Conservation (phyloP, 2,329 filamentous ascomycete genomes). For the Xylariaceae sp. region DNA sequence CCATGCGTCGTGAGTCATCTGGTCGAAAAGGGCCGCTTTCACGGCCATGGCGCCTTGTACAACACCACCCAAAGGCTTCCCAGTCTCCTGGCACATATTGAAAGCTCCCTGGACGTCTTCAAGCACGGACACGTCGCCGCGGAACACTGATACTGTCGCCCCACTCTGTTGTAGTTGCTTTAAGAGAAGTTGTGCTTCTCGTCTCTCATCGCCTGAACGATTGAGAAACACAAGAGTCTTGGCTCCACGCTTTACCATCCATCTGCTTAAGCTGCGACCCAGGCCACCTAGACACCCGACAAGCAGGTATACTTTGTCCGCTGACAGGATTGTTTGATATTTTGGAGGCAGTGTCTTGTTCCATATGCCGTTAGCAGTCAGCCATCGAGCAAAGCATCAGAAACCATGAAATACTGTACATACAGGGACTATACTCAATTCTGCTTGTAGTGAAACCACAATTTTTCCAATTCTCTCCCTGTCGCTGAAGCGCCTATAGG, state of each 20-base stretch:
- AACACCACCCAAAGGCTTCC: conserved; percentile 18
- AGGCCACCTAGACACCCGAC: conserved; percentile 32
- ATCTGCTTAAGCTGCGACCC: conserved; percentile 31
- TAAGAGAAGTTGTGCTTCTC: conserved; percentile 20
- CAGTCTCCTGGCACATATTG: conserved; percentile 12
- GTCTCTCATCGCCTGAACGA: conserved; percentile 27
- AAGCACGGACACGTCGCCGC: conserved; percentile 21
- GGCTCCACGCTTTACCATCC: conserved; percentile 33
- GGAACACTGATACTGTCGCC: conserved; percentile 23
- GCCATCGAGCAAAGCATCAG: no score
- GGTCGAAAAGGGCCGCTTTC: conserved; percentile 26
- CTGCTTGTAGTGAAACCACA: conserved; percentile 19
- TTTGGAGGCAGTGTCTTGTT: conserved; percentile 5
- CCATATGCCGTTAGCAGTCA: no score
- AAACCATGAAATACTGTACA: no score
- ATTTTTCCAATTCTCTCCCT: conserved; percentile 22
- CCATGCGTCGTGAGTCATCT: conserved; percentile 28
- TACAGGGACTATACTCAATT: conserved; percentile 9
- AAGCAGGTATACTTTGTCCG: conserved; percentile 19
- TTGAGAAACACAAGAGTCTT: conserved; percentile 33
- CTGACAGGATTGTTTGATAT: conserved; percentile 10
- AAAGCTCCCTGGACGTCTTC: conserved; percentile 15
- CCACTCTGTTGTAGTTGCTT: conserved; percentile 18
- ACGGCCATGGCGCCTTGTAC: conserved; percentile 34
- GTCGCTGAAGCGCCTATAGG: conserved; percentile 18